phyloP scores from a whole-genome alignment of 73 alveolate genomes.

The Paramecium tetraurelia region DNA sequence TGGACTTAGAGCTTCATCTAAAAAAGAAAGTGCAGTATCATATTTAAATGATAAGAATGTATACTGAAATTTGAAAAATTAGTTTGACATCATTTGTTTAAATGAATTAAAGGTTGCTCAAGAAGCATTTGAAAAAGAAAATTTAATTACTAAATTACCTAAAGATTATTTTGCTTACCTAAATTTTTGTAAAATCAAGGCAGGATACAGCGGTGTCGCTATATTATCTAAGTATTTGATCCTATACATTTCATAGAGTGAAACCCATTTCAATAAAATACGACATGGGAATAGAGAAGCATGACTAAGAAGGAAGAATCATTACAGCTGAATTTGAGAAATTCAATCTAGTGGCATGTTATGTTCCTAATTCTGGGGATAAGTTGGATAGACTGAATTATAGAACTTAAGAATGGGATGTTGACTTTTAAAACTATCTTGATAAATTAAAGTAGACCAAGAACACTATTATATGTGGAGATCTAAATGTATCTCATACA shows the following conservation, averaged over 20 bases:
- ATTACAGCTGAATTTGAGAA: slow-evolving; percentile 90
- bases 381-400: slow-evolving; percentile 81
- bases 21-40: slow-evolving; percentile 68
- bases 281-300: slow-evolving; percentile 81
- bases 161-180: slow-evolving; percentile 64
- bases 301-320: slow-evolving; percentile 93
- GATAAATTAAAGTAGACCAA: slow-evolving; percentile 67
- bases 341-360: slow-evolving; percentile 85
- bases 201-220: slow-evolving; percentile 96
- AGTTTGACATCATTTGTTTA: slow-evolving; percentile 82
- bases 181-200: slow-evolving; percentile 80
- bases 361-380: slow-evolving; percentile 93
- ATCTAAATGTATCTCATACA: slow-evolving; percentile 89
- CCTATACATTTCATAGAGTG: not conserved
- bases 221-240: slow-evolving; percentile 71
- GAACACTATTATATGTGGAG: slow-evolving; percentile 80
- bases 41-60: slow-evolving; percentile 68
- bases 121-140: slow-evolving; percentile 66
- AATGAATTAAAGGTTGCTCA: slow-evolving; percentile 84
- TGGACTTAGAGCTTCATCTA: slow-evolving; percentile 84
- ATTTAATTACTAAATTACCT: slow-evolving; percentile 62
- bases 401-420: slow-evolving; percentile 89
- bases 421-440: slow-evolving; percentile 74
- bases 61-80: not conserved
- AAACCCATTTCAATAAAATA: slow-evolving; percentile 76